Evolutionary conservation across 1,284 basidiomycete species (phyloP).

Genomic region (Tylopilus orsonianus): DNA sequence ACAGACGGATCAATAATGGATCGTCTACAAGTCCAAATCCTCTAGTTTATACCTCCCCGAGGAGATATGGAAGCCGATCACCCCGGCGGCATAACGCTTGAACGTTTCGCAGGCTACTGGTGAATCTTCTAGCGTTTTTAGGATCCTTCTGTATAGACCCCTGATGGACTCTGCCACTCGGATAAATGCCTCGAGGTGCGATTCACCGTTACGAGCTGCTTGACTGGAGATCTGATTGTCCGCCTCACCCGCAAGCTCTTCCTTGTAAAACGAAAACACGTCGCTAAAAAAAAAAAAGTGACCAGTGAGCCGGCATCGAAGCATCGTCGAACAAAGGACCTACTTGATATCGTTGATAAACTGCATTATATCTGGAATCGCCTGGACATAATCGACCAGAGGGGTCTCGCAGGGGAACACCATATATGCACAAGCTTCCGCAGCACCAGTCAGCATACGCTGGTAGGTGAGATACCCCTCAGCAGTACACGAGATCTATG

Average conservation of each 20-base stretch:
- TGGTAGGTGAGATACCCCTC: not conserved
- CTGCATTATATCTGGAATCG: constrained; percentile 32
- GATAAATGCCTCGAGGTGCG: constrained; percentile 27
- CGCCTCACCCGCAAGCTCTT: constrained; percentile 36
- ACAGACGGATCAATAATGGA: too few relatives aligned
- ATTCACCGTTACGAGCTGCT: constrained; percentile 24
- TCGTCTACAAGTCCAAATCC: not conserved
- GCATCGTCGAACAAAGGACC: constrained; percentile 5
- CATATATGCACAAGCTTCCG: constrained; percentile 27
- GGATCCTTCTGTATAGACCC: constrained; percentile 16
- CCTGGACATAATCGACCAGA: constrained; percentile 32
- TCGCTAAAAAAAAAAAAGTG: constrained; percentile 29
- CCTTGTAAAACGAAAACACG: too few relatives aligned
- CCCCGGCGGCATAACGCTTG: not conserved
- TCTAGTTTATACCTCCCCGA: not conserved
- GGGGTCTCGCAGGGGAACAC: constrained; percentile 29
- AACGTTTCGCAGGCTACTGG: constrained; percentile 22
- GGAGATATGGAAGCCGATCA: not conserved
- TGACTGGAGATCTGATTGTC: constrained; percentile 32
- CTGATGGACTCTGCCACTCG: constrained; percentile 26
- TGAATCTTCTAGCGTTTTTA: constrained; percentile 26
- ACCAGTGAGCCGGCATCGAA: not conserved
- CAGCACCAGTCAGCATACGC: constrained; percentile 29
- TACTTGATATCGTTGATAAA: constrained; percentile 37
- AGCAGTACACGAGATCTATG: constrained; percentile 14